Percentiles rank a stretch among this genome's conserved stretches.
These are phyloP conservation scores for Nelumbo lutea DNA, from an alignment of 164 flowering plant genomes.

Conservation along the genomic window DNA sequence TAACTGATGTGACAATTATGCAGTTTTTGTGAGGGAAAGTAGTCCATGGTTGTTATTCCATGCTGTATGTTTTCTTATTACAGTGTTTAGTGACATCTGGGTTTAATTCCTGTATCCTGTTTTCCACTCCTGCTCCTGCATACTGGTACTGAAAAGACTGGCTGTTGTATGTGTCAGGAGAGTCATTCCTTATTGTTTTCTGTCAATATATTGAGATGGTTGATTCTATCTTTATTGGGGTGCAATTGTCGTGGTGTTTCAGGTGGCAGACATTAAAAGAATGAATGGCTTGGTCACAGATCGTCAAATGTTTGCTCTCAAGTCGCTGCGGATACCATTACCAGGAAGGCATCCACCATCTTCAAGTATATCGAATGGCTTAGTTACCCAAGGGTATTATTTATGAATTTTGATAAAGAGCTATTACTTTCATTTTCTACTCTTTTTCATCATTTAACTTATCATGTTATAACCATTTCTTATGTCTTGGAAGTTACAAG, in stretches of 20 bases:
- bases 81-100: neutral
- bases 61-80: neutral
- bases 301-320: conserved; percentile 93
- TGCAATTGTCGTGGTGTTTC: conserved; percentile 4
- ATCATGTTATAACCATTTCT: too few species aligned
- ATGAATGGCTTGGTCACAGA: conserved; percentile 81
- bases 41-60: too few species aligned
- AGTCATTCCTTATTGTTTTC: neutral
- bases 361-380: conserved; percentile 43
- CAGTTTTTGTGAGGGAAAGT: too few species aligned
- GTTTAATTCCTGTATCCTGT: neutral
- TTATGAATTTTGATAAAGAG: conserved; percentile 1
- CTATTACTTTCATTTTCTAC: neutral
- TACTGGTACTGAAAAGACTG: neutral
- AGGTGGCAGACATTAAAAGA: conserved; percentile 90
- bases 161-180: neutral
- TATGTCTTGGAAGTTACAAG: too few species aligned
- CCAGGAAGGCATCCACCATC: conserved; percentile 94
- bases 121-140: neutral
- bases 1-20: too few species aligned
- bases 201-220: neutral
- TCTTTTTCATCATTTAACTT: neutral
- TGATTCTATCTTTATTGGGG: neutral
- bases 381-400: conserved; percentile 39
- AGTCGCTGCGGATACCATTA: conserved; percentile 67